Evolutionary conservation across 371 early-diverging fungal species (phyloP).

Genomic region (Mortierella sp.): DNA sequence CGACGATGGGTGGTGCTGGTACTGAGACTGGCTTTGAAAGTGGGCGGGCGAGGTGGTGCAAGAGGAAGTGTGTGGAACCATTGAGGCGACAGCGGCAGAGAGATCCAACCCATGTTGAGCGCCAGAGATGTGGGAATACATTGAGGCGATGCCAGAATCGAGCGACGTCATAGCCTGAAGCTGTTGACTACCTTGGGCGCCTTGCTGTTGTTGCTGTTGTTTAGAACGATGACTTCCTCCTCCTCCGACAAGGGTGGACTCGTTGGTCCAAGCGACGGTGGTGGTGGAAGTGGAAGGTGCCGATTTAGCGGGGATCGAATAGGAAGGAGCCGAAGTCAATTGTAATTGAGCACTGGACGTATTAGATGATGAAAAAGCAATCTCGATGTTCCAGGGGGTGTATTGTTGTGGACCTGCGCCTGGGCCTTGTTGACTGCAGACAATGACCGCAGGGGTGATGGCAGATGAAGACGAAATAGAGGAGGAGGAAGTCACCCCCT

Average conservation of each 20-base stretch:
- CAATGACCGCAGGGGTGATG: conserved; percentile 2
- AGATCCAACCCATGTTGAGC: background rate
- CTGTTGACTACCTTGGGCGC: background rate
- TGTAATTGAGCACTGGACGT: background rate
- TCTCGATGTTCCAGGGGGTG: conserved; percentile 14
- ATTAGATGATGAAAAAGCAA: conserved; percentile 3
- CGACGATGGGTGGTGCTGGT: background rate
- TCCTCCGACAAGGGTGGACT: background rate
- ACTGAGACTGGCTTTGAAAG: background rate
- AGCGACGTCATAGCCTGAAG: conserved; percentile 40
- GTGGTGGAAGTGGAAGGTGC: conserved; percentile 6
- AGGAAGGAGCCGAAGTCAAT: conserved; percentile 3
- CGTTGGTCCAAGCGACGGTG: conserved; percentile 32
- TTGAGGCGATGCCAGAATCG: conserved; percentile 24
- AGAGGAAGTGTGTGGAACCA: background rate
- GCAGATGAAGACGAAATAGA: background rate
- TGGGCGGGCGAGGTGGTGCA: conserved; percentile 1
- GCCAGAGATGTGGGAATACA: conserved; percentile 2
- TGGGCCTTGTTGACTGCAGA: conserved; percentile 20
- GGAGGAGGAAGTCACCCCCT: conserved; percentile 4
- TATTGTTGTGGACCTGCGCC: conserved; percentile 13
- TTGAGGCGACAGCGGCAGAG: background rate
- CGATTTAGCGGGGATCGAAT: conserved; percentile 16
- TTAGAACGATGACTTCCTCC: background rate
- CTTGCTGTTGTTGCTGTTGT: background rate